Evolutionary conservation across 768 basidiomycete species (phyloP).

Genomic region (Termitomyces sp.): DNA sequence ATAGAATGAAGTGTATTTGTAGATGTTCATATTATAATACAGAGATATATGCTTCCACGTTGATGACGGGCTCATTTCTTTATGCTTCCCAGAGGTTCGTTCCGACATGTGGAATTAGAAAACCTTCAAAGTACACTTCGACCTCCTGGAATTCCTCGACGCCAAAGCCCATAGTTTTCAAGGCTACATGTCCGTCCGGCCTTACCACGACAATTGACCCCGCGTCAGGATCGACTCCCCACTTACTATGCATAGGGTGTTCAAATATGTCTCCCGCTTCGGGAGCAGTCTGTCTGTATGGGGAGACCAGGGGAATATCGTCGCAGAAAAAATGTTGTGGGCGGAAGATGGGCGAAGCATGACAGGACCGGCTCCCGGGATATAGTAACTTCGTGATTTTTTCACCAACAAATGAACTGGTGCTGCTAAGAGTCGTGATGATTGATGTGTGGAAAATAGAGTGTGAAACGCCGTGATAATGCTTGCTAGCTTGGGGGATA

Average conservation of each 20-base stretch:
- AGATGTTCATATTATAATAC: not conserved
- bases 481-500: slow-evolving; percentile 13
- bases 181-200: slow-evolving; percentile 11
- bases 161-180: slow-evolving; percentile 10
- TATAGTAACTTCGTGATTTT: slow-evolving; percentile 10
- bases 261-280: slow-evolving; percentile 13
- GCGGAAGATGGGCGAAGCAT: slow-evolving; percentile 10
- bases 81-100: not conserved
- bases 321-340: slow-evolving; percentile 14
- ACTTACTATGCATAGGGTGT: slow-evolving; percentile 14
- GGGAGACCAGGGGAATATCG: slow-evolving; percentile 13
- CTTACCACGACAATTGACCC: slow-evolving; percentile 13
- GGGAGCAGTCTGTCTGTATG: slow-evolving; percentile 12
- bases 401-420: slow-evolving; percentile 7
- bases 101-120: slow-evolving; percentile 2
- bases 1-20: too few relatives aligned
- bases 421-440: slow-evolving; percentile 9
- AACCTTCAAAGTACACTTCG: slow-evolving; percentile 10
- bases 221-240: slow-evolving; percentile 8
- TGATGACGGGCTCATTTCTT: not conserved
- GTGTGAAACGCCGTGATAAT: slow-evolving; percentile 9
- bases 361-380: not conserved
- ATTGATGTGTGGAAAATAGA: slow-evolving; percentile 11
- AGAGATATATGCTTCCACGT: not conserved
- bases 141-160: slow-evolving; percentile 11